Evolutionary conservation across 2,329 filamentous ascomycete genomes (phyloP).

Genomic region (Rugonectria rugulosa): DNA sequence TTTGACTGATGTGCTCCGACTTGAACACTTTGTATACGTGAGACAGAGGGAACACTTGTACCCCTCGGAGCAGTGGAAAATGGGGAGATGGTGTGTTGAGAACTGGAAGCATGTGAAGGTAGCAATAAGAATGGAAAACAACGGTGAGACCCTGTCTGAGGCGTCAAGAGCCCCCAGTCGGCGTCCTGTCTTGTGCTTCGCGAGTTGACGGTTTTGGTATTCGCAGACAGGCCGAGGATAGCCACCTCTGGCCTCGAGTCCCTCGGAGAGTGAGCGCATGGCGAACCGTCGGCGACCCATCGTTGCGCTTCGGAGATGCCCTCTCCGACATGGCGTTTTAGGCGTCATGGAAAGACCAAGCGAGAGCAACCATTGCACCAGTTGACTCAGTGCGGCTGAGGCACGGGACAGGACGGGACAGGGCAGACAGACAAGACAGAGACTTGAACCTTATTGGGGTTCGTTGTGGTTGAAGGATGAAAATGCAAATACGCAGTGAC

Average conservation of each 20-base stretch:
- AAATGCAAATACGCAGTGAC: conserved; percentile 1
- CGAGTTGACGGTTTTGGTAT: conserved; percentile 16
- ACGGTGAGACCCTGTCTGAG: neutral
- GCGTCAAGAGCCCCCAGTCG: neutral
- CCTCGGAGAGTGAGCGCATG: conserved; percentile 23
- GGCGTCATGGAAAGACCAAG: neutral
- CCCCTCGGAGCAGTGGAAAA: neutral
- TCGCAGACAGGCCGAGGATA: neutral
- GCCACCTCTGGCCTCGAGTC: conserved; percentile 20
- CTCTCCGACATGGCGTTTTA: neutral
- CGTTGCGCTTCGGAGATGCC: neutral
- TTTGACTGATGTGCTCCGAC: conserved; percentile 16
- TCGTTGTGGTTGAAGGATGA: neutral
- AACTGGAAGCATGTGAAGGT: neutral
- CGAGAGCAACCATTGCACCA: neutral
- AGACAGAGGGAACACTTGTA: conserved; percentile 18
- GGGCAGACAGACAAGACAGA: no score
- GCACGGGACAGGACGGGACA: neutral
- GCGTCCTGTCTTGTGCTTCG: conserved; percentile 8
- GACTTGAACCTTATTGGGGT: neutral
- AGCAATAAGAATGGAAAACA: neutral
- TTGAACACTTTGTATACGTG: neutral
- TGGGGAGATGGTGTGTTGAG: neutral
- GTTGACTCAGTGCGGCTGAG: neutral
- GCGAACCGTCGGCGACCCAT: conserved; percentile 17